Conservation (phyloP, 2,329 filamentous ascomycete species). For the Arthrinium puccinioides region DNA sequence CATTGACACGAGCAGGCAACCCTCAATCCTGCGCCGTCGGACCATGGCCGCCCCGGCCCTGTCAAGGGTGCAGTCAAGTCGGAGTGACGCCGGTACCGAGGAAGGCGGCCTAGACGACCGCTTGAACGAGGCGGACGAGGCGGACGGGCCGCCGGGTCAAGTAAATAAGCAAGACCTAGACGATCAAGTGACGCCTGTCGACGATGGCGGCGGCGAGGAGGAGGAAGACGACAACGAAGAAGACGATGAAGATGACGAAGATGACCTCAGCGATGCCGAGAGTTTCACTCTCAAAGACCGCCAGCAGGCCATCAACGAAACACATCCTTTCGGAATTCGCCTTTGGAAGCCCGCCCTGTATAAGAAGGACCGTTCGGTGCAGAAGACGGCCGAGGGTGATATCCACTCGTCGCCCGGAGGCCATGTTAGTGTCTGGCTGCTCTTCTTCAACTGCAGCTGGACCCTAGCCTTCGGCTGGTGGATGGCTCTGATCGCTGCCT, state of each 20-base stretch:
- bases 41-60: constrained; percentile 26
- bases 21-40: constrained; percentile 30
- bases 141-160: constrained; percentile 25
- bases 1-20: constrained; percentile 18
- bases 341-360: constrained; percentile 98
- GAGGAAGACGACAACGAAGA: constrained; percentile 42
- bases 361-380: constrained; percentile 94
- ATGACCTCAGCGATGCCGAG: constrained; percentile 79
- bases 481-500: constrained; percentile 69
- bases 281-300: constrained; percentile 97
- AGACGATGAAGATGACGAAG: constrained; percentile 58
- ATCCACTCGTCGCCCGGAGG: constrained; percentile 93
- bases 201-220: constrained; percentile 30
- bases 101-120: constrained; percentile 21
- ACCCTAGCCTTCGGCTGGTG: constrained; percentile 93
- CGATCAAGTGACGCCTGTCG: constrained; percentile 25
- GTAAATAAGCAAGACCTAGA: constrained; percentile 19
- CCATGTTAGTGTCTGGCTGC: constrained; percentile 74
- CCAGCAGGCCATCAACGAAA: constrained; percentile 96
- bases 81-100: constrained; percentile 22
- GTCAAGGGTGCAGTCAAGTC: constrained; percentile 34
- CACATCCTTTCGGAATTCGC: constrained; percentile 95
- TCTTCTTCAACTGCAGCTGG: constrained; percentile 87
- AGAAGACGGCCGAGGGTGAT: constrained; percentile 91
- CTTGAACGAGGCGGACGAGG: constrained; percentile 16